Evolutionary conservation across 2,329 filamentous ascomycete species (phyloP), one percentile per base, ranked within the genome.

Genomic region (Zopfia rhizophila): DNA sequence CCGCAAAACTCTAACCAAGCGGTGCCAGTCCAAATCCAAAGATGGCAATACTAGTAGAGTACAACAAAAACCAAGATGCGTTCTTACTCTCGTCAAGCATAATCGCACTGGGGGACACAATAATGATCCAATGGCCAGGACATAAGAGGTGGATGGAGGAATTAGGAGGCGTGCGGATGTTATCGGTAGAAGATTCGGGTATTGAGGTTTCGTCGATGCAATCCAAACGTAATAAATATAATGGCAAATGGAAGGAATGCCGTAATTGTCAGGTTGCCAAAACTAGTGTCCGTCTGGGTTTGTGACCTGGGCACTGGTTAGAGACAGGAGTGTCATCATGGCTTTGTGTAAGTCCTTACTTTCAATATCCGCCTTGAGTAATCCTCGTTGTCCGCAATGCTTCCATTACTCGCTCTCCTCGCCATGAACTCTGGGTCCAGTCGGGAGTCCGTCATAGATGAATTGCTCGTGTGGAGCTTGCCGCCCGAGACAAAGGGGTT

Each of bases 351-450:
- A 35, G 45, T 43, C n/a, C 83, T 58, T 82, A 96, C 93, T 85
- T 95, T 90, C 68, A 97, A 83, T 74, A 97, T 97, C 76, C 90
- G 89, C 76, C 93, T 86, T 53, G 93, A 97, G 77, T 96, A 97
- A 72, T 97, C 93, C 75, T 96, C 86, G 75, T 97, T 95, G 72
- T 97, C 93, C 39, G 92, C 93, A 72, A 97, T 97, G 73, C 92
- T 97, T 60, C 93, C 93, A 65, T 94, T 90, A 75, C 93, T 97
- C 77, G 93, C 83, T 73, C 92, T 85, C 67, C 91, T 82, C 47
- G 88, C 87, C 82, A 95, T 87, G 55, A 91, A 83, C 45, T 81
- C 86, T 6, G 91, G 91, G 57, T 97, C 93, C 45, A 97, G 84
- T 43, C 93, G 85, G 29, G 89, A 87, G 68, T 97, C 93, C 11